Evolutionary conservation across 2,329 filamentous ascomycete species (phyloP).

Genomic region (Leptographium lundbergii): DNA sequence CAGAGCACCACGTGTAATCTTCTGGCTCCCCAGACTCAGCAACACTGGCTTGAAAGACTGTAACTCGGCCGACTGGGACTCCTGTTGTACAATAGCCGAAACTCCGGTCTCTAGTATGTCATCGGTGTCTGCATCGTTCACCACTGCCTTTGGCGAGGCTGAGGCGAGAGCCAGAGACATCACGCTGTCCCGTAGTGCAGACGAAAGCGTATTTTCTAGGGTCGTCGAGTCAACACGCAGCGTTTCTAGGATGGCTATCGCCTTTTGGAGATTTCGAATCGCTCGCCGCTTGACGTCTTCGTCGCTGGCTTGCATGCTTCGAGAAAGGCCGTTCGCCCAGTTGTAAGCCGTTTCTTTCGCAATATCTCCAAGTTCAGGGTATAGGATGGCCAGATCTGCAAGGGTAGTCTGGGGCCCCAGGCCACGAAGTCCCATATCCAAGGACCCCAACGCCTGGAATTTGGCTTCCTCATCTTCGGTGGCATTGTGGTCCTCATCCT

Average conservation of each 20-base stretch:
- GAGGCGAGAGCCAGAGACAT: constrained; percentile 26
- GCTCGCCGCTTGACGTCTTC: constrained; percentile 62
- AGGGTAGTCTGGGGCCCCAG: constrained; percentile 22
- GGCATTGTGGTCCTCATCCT: constrained; percentile 30
- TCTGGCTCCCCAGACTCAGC: constrained; percentile 53
- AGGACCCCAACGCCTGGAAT: constrained; percentile 42
- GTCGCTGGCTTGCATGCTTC: constrained; percentile 73
- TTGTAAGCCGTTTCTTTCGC: constrained; percentile 60
- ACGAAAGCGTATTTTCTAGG: constrained; percentile 53
- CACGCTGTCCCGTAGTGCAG: constrained; percentile 64
- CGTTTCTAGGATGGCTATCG: constrained; percentile 51
- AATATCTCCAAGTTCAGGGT: constrained; percentile 38
- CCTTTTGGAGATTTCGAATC: constrained; percentile 64
- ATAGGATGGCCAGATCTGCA: constrained; percentile 38
- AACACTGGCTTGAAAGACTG: constrained; percentile 46
- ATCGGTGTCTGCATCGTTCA: constrained; percentile 18
- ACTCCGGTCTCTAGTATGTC: background rate
- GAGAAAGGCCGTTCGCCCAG: constrained; percentile 70
- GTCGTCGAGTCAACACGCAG: constrained; percentile 52
- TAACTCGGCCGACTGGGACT: background rate
- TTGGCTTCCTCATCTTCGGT: constrained; percentile 14
- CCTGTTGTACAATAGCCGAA: background rate
- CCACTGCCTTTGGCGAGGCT: constrained; percentile 15
- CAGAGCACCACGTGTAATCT: constrained; percentile 44
- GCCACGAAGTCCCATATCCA: background rate